Base-by-base conservation (phyloP, 768 basidiomycete genomes). In the Phaeotremella fagi region DNA sequence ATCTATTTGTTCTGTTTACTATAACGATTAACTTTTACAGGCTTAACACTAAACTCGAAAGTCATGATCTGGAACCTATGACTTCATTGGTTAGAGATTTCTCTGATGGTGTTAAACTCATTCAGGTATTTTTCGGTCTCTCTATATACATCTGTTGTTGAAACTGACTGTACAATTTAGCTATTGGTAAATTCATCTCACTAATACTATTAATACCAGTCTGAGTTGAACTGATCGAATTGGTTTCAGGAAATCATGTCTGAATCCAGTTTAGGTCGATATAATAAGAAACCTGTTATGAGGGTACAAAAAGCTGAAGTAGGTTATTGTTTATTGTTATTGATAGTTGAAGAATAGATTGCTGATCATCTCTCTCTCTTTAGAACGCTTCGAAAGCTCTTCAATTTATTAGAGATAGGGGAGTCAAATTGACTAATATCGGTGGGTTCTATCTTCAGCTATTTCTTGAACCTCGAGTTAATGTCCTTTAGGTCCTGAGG, bases 401-500 rank as follows among this genome's bases (percentile, higher is more conserved):
- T 42, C 88, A 94, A 61, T 97, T 95, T 75, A 97, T 99, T 75
- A 86, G 85, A 27, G 88, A 88, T 15, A 79, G 91, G 64, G 90
- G 91, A 11, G 89, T 98, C 50, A 92, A 94, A 70, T 78, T 99
- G 59, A 98, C 92, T 28, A 98, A 98, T 75, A 97, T 99, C 57
- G 94, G 72, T 59, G 28, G 45, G 54, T 14, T 41, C 38, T 12
- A 7, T 22, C 7, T 22, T 41, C 14, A 28, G 16, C 27, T 31
- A 18, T 20, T 28, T n/a, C 3, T 31, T 4, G 1, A 16, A 36
- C 35, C n/a, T 16, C 29, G n/a, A 6, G 51, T 46, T 57, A 22
- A 59, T 20, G 38, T 18, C 20, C 1, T 11, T 26, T 48, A 61
- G 63, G 91, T 15, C 89, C 92, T 9, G 94, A 97, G 82, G 94